A percentile compares a stretch with the other conserved stretches of the same genome.
Evolutionary conservation across 2,329 filamentous ascomycete genomes (phyloP).

Genomic region (Cadophora sp.): DNA sequence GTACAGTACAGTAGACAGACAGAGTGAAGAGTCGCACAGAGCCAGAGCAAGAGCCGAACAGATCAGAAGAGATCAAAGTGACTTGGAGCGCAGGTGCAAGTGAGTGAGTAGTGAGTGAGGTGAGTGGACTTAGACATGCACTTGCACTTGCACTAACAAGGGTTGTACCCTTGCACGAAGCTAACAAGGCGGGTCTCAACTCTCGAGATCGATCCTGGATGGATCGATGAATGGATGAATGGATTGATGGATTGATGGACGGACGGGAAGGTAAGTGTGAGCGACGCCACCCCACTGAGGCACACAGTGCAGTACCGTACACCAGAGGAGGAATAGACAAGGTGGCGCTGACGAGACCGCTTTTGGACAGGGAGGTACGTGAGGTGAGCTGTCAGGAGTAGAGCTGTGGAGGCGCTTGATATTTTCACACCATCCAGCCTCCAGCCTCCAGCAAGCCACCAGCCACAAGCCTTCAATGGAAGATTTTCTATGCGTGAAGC

Average conservation of each 20-base stretch:
- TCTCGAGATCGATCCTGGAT: constrained; percentile 2
- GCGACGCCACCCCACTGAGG: constrained; percentile 8
- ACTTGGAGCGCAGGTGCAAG: background rate
- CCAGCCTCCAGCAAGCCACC: too few species aligned
- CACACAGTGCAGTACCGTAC: too few species aligned
- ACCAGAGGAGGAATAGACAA: background rate
- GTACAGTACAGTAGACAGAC: background rate
- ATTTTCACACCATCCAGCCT: background rate
- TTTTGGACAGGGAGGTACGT: background rate
- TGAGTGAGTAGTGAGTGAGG: background rate
- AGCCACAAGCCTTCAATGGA: background rate
- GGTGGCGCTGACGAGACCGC: background rate
- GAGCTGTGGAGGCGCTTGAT: background rate
- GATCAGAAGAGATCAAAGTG: too few species aligned
- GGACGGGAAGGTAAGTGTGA: background rate
- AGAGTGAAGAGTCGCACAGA: too few species aligned
- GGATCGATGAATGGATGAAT: too few species aligned
- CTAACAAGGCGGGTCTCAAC: background rate
- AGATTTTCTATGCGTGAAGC: background rate
- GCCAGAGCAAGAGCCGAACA: too few species aligned
- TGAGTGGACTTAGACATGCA: background rate
- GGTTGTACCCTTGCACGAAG: background rate
- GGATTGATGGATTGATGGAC: background rate
- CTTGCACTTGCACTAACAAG: background rate
- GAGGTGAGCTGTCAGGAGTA: background rate